Percentiles rank a stretch among this genome's conserved stretches.
Conservation (phyloP, 192 early-diverging fungal species). For the Coemansia sp. region DNA sequence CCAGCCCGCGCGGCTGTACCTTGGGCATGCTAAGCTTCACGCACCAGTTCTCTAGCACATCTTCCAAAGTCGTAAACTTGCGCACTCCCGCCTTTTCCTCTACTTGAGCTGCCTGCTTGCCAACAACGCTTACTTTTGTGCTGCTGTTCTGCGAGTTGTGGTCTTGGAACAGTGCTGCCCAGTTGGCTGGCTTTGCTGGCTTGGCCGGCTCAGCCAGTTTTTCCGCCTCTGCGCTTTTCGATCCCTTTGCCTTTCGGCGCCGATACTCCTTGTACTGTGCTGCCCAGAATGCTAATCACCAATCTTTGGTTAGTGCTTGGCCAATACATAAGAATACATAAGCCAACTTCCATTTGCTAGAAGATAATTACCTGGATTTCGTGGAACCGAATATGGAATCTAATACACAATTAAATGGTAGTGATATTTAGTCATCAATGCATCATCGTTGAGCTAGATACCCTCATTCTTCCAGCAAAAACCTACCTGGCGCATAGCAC, state of each 20-base stretch:
- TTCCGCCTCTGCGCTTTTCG: neutral
- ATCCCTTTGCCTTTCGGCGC: slow-evolving; percentile 13
- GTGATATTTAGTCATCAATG: neutral
- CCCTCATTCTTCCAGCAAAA: neutral
- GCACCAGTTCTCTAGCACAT: slow-evolving; percentile 29
- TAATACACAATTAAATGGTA: slow-evolving; percentile 3
- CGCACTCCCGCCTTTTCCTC: slow-evolving; percentile 1
- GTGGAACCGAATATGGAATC: slow-evolving; percentile 28
- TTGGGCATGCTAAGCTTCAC: slow-evolving; percentile 34
- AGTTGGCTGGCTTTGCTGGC: slow-evolving; percentile 19
- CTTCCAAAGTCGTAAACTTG: slow-evolving; percentile 33
- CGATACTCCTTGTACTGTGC: slow-evolving; percentile 26
- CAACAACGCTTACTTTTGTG: neutral
- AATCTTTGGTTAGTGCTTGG: neutral
- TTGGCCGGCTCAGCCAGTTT: neutral
- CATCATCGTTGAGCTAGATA: too few species aligned
- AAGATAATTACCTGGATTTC: slow-evolving; percentile 33
- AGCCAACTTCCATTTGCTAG: slow-evolving; percentile 4
- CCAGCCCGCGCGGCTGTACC: slow-evolving; percentile 83
- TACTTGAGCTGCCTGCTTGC: neutral
- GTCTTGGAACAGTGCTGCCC: slow-evolving; percentile 40
- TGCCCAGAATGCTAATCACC: slow-evolving; percentile 23
- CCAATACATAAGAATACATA: neutral
- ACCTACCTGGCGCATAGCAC: neutral
- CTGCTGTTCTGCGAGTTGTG: neutral